Evolutionary conservation across 192 early-diverging fungal genomes (phyloP).

Genomic region (Coemansia sp.): DNA sequence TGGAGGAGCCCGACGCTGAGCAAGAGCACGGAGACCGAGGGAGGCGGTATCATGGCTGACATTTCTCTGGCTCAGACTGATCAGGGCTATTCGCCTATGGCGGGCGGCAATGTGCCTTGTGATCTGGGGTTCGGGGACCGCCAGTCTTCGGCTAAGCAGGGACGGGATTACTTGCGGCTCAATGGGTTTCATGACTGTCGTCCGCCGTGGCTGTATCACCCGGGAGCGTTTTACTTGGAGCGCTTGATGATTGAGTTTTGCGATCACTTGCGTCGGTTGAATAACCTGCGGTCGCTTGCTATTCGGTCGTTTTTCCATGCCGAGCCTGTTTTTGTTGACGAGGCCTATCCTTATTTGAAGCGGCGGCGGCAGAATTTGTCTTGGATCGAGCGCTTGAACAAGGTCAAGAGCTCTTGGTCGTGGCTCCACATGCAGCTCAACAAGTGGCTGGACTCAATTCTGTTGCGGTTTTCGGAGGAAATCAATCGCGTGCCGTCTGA

Average conservation of each 20-base stretch:
- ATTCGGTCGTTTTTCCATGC: conserved; percentile 49
- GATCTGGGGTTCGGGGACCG: conserved; percentile 50
- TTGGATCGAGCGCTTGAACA: conserved; percentile 44
- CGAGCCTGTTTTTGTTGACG: conserved; percentile 45
- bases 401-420: conserved; percentile 51
- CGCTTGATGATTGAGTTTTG: conserved; percentile 55
- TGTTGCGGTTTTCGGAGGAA: conserved; percentile 47
- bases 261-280: conserved; percentile 48
- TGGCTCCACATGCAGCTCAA: conserved; percentile 55
- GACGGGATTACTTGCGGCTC: conserved; percentile 31
- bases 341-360: conserved; percentile 44
- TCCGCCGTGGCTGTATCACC: conserved; percentile 47
- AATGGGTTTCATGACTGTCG: conserved; percentile 49
- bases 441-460: conserved; percentile 52
- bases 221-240: conserved; percentile 49
- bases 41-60: not conserved
- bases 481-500: conserved; percentile 41
- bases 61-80: not conserved
- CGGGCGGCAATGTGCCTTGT: not conserved
- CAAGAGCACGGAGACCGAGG: not conserved
- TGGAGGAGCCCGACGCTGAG: conserved; percentile 37
- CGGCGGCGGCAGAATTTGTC: conserved; percentile 24
- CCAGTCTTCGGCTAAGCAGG: conserved; percentile 30
- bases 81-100: not conserved
- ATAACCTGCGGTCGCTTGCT: conserved; percentile 46